Evolutionary conservation across 2,329 filamentous ascomycete species (phyloP), one percentile per base, ranked within the genome.

Genomic region (Hypocrella siamensis): DNA sequence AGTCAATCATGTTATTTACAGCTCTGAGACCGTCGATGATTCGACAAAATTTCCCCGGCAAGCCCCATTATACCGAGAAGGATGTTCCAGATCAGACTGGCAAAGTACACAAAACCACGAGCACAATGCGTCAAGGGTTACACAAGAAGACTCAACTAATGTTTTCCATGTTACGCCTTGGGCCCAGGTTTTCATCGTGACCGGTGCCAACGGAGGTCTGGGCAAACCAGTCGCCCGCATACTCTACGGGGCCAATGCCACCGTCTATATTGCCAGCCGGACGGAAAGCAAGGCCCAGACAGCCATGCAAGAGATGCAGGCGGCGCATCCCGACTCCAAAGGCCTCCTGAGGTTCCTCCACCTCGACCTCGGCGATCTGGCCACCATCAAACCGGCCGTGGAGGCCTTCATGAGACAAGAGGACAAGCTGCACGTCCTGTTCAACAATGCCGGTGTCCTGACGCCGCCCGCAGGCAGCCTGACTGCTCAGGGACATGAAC

Each of bases 231-330:
- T 72, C 7, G 52, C 52, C 26, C 56, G 57, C 26, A 61, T 73
- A 7, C 53, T 75, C 9, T 75, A 73, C 44, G 43, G 50, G 4
- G 58, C 55, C n/a, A 63, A 67, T 31, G 67, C 55, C 24, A 70
- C 53, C 5, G 61, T 74, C 19, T 73, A 71, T 45, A 46, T 71
- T 27, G 63, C 64, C 8, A 60, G 59, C 1, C 62, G 68, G 15
- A 60, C 54, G 1, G 40, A 53, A 14, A 41, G 49, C 3, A 65
- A 64, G 39, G 60, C 54, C 10, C 42, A 49, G 3, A 34, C 42
- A 0, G 62, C 63, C 9, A 63, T 71, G 12, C 44, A 49, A 4
- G 38, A 44, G 17, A 63, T 71, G 37, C 50, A 56, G 28, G 33
- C 46, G 6, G 37, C 45, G 0, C 25, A 32, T 1, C 52, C 60